These are phyloP conservation scores for Calonectria henricotiae DNA, from an alignment of 2,329 filamentous ascomycete genomes.

Conservation along the genomic window DNA sequence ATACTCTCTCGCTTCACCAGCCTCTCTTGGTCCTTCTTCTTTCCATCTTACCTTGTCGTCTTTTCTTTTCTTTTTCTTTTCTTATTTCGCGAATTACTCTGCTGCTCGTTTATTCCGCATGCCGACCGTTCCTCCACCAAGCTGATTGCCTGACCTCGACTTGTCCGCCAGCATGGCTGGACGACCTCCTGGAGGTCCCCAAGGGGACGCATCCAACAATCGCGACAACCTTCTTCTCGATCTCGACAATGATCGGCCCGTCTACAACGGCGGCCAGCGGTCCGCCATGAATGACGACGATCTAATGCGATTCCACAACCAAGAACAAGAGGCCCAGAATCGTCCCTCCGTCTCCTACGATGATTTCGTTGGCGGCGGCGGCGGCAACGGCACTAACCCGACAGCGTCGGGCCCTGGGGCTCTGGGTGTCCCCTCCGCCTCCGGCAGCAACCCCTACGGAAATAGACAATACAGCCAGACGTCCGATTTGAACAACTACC, in stretches of 20 bases:
- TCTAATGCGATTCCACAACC: slow-evolving; percentile 82
- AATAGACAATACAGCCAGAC: slow-evolving; percentile 79
- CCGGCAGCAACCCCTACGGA: slow-evolving; percentile 63
- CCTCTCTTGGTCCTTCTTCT: slow-evolving; percentile 9
- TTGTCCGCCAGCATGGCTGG: slow-evolving; percentile 74
- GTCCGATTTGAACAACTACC: slow-evolving; percentile 89
- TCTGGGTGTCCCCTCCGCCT: slow-evolving; percentile 46
- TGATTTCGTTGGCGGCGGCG: slow-evolving; percentile 86
- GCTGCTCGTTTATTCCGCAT: slow-evolving; percentile 54
- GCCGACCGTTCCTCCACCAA: slow-evolving; percentile 52
- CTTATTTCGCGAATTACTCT: slow-evolving; percentile 30
- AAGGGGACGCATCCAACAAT: slow-evolving; percentile 66
- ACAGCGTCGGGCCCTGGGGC: slow-evolving; percentile 62
- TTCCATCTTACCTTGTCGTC: slow-evolving; percentile 13
- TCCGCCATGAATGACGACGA: slow-evolving; percentile 88
- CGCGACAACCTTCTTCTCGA: slow-evolving; percentile 80
- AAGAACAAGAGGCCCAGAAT: slow-evolving; percentile 75
- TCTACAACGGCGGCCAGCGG: slow-evolving; percentile 83
- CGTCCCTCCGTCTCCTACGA: slow-evolving; percentile 95
- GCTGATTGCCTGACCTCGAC: slow-evolving; percentile 55
- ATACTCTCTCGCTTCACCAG: not conserved
- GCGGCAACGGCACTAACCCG: slow-evolving; percentile 63
- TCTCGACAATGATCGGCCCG: slow-evolving; percentile 79
- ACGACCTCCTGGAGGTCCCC: slow-evolving; percentile 67
- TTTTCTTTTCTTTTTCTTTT: not conserved